Evolutionary conservation across 2,329 filamentous ascomycete genomes (phyloP), one percentile per base, ranked within the genome.

Genomic region (Fusarium agapanthi): DNA sequence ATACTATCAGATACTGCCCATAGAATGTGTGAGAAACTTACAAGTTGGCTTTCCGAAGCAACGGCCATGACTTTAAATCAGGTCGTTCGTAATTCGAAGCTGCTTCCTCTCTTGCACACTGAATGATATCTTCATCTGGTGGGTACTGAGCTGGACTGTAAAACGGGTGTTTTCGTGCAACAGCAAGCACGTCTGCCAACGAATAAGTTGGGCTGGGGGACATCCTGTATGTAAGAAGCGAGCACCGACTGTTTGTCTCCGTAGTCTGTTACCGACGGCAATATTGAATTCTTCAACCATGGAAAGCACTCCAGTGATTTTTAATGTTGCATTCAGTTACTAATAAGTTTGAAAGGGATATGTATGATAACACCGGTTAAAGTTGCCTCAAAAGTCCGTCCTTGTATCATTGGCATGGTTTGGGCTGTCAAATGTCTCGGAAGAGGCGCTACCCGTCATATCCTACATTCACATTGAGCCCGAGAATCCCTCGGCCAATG

Each of bases 111-210:
- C 65, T 68, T 6, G 65, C n/a, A 5, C 10, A 14, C 5, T 41
- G 28, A 13, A 78, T 59, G 2, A 35, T 12, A 11, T 67, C 51
- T 5, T 64, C 30, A 13, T 65, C 54, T 1, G 81, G 81, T 4
- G 82, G 81, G 47, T 83, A 83, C 16, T 73, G 37, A 6, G 68
- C 30, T 9, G 75, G 44, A 4, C 66, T 64, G 16, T 83, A 82
- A 35, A 84, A 84, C 0, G 82, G 82, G 35, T 84, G 82, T 0
- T 76, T 69, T 8, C 72, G 77, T 41, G 81, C 78, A 28, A 83
- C 69, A 5, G 80, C 76, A 26, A 84, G 65, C 1, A 84, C 73
- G 0, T 82, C 78, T 9, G 28, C 30, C 35, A 84, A 51, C 0
- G 78, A 75, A 58, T 77, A 50, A 6, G 20, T n/a, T 8, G 34